Conservation (phyloP, 139 green algal genomes). For the Haematococcus lacustris region DNA sequence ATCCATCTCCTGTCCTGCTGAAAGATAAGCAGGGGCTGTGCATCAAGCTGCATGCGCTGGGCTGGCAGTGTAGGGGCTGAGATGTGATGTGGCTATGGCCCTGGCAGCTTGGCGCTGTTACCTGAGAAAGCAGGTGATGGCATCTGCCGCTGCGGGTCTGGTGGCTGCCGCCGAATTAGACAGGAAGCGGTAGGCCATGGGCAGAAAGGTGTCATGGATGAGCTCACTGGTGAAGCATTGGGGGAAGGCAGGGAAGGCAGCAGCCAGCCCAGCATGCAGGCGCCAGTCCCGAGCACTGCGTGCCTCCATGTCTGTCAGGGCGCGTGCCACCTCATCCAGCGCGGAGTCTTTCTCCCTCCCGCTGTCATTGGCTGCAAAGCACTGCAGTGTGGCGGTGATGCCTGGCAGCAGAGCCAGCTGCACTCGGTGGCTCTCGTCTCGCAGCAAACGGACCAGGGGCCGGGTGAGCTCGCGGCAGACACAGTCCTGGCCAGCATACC, state of each 20-base stretch:
- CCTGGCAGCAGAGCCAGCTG: conserved; percentile 25
- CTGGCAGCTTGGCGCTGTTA: too few species aligned
- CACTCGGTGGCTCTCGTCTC: conserved; percentile 36
- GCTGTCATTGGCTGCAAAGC: neutral
- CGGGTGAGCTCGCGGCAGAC: conserved; percentile 38
- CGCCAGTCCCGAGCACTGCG: conserved; percentile 30
- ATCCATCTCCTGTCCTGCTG: too few species aligned
- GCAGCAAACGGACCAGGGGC: conserved; percentile 39
- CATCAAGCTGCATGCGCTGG: too few species aligned
- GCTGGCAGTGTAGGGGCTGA: too few species aligned
- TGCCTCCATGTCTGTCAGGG: conserved; percentile 39
- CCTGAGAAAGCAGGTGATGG: conserved; percentile 36
- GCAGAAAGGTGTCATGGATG: conserved; percentile 42
- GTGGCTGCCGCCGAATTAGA: conserved; percentile 30
- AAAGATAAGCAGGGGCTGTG: too few species aligned
- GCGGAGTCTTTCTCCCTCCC: neutral
- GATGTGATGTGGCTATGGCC: too few species aligned
- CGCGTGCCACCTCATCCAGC: conserved; percentile 37
- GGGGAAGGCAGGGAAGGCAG: conserved; percentile 33
- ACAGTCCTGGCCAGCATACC: conserved; percentile 22
- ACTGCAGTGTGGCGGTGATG: conserved; percentile 18
- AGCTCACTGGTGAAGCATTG: conserved; percentile 26
- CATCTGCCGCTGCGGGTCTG: conserved; percentile 38
- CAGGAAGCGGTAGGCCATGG: conserved; percentile 35
- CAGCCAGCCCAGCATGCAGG: conserved; percentile 31